Base-by-base conservation (phyloP, 805 yeast species). In the Cyberlindnera americana region DNA sequence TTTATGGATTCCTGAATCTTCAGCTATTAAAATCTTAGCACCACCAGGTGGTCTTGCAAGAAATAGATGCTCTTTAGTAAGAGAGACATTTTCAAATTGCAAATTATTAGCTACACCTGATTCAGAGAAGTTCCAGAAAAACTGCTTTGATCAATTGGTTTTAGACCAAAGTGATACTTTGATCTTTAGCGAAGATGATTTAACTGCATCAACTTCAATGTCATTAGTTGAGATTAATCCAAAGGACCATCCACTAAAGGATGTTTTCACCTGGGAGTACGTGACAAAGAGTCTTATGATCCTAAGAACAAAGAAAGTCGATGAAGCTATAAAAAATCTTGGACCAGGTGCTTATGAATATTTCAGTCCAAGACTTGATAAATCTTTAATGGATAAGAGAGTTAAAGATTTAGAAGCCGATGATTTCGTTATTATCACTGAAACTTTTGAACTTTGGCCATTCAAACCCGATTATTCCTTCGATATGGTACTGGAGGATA, bases 331-430 rank as follows among this genome's bases (percentile, higher is more conserved):
- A 2, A 62, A 67, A 12, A 66, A 75, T 16, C 61, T 91, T 9
- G 95, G 95, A 0, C 90, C 95, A 2, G 97, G 96, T 2, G 95
- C 93, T 0, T 67, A 57, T 3, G 80, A 73, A 3, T 81, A 74
- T 45, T 70, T 68, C 37, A 34, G 29, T 2, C 61, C 57, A 6
- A 60, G 72, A 11, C 50, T 70, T 2, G 52, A 60, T 11, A 35
- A 43, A 12, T 66, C 63, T 0, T 35, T 81, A 2, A 52, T 76
- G 37, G 55, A 71, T 13, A 75, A 68, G 44, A 55, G 57, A 4
- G 73, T 82, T 1, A 59, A 64, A 13, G 70, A 73, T 4, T 62
- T 89, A 33, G 65, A 78, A 0, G 54, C 64, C 3, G 75, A 73
- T 1, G 91, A 88, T n/a, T 66, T 82, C 44, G 42, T 66, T 6